Evolutionary conservation across 805 yeast species (phyloP), one percentile per base, ranked within the genome.

Genomic region (Ogataea nonfermentans): DNA sequence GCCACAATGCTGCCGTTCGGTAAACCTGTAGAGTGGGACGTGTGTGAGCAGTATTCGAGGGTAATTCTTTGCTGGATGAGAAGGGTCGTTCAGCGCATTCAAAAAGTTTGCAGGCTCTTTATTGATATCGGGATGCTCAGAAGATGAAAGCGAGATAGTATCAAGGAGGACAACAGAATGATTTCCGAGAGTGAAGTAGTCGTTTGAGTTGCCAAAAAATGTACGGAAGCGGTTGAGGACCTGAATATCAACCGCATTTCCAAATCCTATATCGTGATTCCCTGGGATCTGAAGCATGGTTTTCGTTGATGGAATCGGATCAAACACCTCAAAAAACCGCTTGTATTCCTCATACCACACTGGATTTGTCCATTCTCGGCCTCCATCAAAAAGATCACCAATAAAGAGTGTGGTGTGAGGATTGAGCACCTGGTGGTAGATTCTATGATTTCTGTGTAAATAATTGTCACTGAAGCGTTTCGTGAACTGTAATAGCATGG

Each of bases 231-330:
- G 67, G 24, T 73, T 61, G 13, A 72, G 59, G 11, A 84, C 79
- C 1, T 68, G 58, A 10, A 68, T 66, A 6, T 79, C 69, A 10
- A 91, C 78, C 0, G 79, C 74, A 41, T 81, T 77, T 20, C 91
- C 95, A 63, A 83, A 90, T 0, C 99, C 99, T 48, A 95, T 89
- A 59, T 93, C 99, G 57, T 93, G 99, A 54, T 93, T 93, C 1
- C 98, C 99, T 0, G 96, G 96, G 2, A 62, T 44, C 39, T 57
- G 52, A 34, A 75, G 67, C 38, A 68, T 63, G 6, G 74, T 66
- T 29, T 72, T 71, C 35, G 72, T 66, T 2, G 82, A 81, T 10
- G 31, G 46, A 9, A 50, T 34, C 2, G 49, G 36, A 20, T 53
- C 41, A 59, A 86, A 91, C 3, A 93, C 77, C 1, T 58, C 45